Evolutionary conservation across 805 yeast genomes (phyloP), one percentile per base, ranked within the genome.

Genomic region (Lachancea meyersii): DNA sequence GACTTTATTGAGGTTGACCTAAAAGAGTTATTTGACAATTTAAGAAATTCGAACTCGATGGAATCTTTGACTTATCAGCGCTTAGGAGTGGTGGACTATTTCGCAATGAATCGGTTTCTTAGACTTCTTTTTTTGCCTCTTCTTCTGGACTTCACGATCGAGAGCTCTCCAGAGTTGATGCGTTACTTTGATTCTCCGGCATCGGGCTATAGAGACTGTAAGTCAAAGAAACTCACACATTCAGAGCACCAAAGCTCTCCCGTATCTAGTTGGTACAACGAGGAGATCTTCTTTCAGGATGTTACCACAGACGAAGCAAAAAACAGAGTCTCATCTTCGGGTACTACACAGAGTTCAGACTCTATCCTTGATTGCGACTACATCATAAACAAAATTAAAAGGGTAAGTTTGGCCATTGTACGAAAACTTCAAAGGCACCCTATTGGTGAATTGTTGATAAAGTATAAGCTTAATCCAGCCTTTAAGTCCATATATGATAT

Each of bases 1-100:
- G 63, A 59, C 52, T 52, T 53, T 26, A 31, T 34, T 4, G 38
- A 38, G 21, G 26, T 46, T 5, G 49, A 53, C 40, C 27, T 52
- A 3, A 53, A 46, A 11, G 50, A 49, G 14, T 40, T 41, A 2
- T 36, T 48, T 10, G 44, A 38, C 4, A 19, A 27, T 20, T 17
- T 32, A 32, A 18, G 40, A 43, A 37, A 37, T 16, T 19, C 39
- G 28, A 10, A 40, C 18, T 40, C 45, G 9, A n/a, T 31, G 23
- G 36, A 44, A 9, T 17, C 27, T 11, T 17, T 35, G 18, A 22
- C 10, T 19, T 38, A 32, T 2, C 35, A 38, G 8, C 41, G 28
- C 4, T 20, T 17, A 14, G 35, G 35, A 5, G 41, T 31, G n/a
- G 41, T 38, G 10, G 41, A 38, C 28, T 38, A 31, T 21, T 38